Base-by-base conservation (phyloP, 129 eudicot species). In the Escallonia herrerae region DNA sequence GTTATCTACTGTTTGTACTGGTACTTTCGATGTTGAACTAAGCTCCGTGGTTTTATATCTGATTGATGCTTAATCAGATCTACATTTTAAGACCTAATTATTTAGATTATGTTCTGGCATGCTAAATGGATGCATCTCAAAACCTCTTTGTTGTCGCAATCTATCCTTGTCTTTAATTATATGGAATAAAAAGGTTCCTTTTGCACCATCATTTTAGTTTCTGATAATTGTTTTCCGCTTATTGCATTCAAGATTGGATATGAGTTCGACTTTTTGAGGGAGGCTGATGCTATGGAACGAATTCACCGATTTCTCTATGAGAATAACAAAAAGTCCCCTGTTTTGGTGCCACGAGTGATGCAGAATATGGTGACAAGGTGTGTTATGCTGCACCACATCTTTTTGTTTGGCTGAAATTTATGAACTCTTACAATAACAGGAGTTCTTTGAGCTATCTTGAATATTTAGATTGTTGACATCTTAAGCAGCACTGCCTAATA, bases 181-280 rank as follows among this genome's bases (percentile, higher is more conserved):
- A 45, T 5, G 49, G 6, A 45, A 45, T 5, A 5, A 45, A 2
- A 53, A 14, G 13, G 13, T 53, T 53, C 14, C 58, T 53, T 53
- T 53, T 53, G 13, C 0, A 53, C 58, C 14, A 13, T 15, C 58
- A 11, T 52, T 8, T 49, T 3, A 40, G 37, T 65, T 53, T 72
- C 51, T 37, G 61, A 67, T 75, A 77, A 75, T 72, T 37, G 74
- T 51, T 62, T 74, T 56, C 51, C 49, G 3, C 60, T 70, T 76
- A 38, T 75, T 68, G 61, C 62, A 68, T 72, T 78, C 59, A 80
- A 93, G 98, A 93, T 93, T 79, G 91, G 91, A 63, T 89, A 83
- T 78, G 98, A 93, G 82, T 93, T 93, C 76, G 84, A 93, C 81
- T 93, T 93, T 72, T 71, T 79, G 67, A 88, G 98, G 81, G 98